Conservation (phyloP, 768 basidiomycete genomes). For the Lactarius psammicola region DNA sequence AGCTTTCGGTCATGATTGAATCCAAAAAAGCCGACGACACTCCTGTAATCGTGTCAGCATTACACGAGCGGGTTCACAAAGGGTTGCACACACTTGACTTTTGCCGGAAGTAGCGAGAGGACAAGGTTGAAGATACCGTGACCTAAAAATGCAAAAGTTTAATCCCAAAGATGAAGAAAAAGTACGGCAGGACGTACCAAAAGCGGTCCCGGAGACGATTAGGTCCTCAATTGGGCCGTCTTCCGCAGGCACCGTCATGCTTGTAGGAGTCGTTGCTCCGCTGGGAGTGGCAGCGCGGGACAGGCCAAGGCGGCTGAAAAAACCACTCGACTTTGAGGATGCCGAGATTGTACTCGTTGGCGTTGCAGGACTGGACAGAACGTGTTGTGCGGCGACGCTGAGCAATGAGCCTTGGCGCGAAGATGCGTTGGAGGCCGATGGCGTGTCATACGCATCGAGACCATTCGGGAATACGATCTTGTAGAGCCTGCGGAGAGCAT, state of each 20-base stretch:
- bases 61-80: background rate
- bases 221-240: slow-evolving; percentile 69
- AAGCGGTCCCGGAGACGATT: slow-evolving; percentile 72
- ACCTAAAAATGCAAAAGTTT: slow-evolving; percentile 27
- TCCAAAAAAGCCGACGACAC: slow-evolving; percentile 74
- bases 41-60: slow-evolving; percentile 39
- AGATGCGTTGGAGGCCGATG: slow-evolving; percentile 37
- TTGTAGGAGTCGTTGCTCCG: slow-evolving; percentile 21
- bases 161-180: slow-evolving; percentile 3
- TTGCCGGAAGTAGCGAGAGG: slow-evolving; percentile 71
- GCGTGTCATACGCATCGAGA: slow-evolving; percentile 46
- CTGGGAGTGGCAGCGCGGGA: slow-evolving; percentile 30
- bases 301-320: slow-evolving; percentile 35
- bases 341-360: slow-evolving; percentile 18
- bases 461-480: slow-evolving; percentile 66
- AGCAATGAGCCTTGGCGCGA: slow-evolving; percentile 39
- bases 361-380: slow-evolving; percentile 28
- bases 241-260: slow-evolving; percentile 10
- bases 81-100: slow-evolving; percentile 51
- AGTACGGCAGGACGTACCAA: slow-evolving; percentile 46
- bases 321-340: slow-evolving; percentile 23
- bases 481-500: slow-evolving; percentile 46
- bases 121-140: slow-evolving; percentile 70
- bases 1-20: slow-evolving; percentile 70
- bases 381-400: slow-evolving; percentile 13